phyloP scores from a whole-genome alignment of 1,284 basidiomycete genomes.

The Bondarzewia mesenterica region DNA sequence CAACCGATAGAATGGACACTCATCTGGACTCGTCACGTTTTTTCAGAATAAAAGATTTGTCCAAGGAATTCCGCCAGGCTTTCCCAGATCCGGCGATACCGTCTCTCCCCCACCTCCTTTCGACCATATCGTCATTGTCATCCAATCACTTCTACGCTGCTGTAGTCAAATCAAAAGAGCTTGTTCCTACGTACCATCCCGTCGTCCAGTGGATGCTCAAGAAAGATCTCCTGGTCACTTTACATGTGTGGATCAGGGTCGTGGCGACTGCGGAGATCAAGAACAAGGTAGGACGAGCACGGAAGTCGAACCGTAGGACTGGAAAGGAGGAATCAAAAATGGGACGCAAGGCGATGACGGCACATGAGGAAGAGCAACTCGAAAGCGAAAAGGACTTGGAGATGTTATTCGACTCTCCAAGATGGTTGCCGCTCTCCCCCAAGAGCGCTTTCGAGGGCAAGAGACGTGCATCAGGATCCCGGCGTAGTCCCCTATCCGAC shows the following conservation, averaged over 20 bases:
- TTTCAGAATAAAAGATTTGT: conserved; percentile 29
- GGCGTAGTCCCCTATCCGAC: conserved; percentile 1
- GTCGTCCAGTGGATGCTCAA: conserved; percentile 92
- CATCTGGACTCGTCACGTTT: background rate
- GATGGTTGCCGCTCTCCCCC: conserved; percentile 39
- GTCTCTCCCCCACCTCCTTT: conserved; percentile 66
- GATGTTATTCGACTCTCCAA: conserved; percentile 5
- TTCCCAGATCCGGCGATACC: conserved; percentile 64
- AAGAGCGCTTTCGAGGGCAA: conserved; percentile 37
- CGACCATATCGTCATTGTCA: conserved; percentile 62
- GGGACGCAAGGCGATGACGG: conserved; percentile 13
- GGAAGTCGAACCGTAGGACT: conserved; percentile 22
- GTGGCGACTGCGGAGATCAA: conserved; percentile 78
- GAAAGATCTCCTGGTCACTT: conserved; percentile 75
- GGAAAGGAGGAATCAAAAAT: background rate
- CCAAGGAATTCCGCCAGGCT: conserved; percentile 52
- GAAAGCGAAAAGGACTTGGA: conserved; percentile 10
- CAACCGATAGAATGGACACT: background rate
- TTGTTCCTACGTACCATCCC: conserved; percentile 67
- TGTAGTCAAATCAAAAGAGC: conserved; percentile 60
- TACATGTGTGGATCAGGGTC: conserved; percentile 82
- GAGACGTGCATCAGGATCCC: conserved; percentile 20
- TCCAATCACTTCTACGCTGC: conserved; percentile 68
- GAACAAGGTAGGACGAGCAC: conserved; percentile 43
- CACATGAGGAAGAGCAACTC: conserved; percentile 16